Percentiles rank a stretch among this genome's conserved stretches.
Evolutionary conservation across 2,329 filamentous ascomycete species (phyloP).

Genomic region (Ceratocystis huliohia): DNA sequence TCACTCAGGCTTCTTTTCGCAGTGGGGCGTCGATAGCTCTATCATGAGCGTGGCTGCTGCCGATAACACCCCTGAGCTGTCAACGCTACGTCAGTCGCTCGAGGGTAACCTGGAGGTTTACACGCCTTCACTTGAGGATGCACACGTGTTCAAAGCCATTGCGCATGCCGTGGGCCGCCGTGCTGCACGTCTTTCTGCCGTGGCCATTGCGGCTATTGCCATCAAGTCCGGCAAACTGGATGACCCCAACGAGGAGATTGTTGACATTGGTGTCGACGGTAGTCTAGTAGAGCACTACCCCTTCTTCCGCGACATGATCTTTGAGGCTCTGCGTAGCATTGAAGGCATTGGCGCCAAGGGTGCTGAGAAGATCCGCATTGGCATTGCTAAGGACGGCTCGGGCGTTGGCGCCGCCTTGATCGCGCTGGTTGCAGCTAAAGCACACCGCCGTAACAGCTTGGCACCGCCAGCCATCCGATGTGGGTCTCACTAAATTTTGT

Average conservation of each 20-base stretch:
- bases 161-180: slow-evolving; percentile 75
- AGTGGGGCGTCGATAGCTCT: slow-evolving; percentile 84
- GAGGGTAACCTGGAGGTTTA: slow-evolving; percentile 65
- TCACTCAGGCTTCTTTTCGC: slow-evolving; percentile 55
- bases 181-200: slow-evolving; percentile 74
- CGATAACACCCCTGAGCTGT: slow-evolving; percentile 60
- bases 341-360: slow-evolving; percentile 65
- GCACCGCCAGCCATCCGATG: slow-evolving; percentile 16
- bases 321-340: slow-evolving; percentile 65
- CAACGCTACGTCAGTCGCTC: slow-evolving; percentile 62
- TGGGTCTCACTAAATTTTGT: slow-evolving; percentile 11
- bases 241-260: slow-evolving; percentile 51
- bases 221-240: slow-evolving; percentile 64
- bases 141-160: slow-evolving; percentile 73
- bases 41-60: slow-evolving; percentile 79
- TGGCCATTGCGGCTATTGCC: slow-evolving; percentile 75
- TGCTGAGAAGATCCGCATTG: slow-evolving; percentile 79
- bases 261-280: slow-evolving; percentile 89
- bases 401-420: slow-evolving; percentile 71
- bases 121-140: slow-evolving; percentile 68
- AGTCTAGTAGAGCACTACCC: slow-evolving; percentile 94
- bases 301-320: slow-evolving; percentile 75
- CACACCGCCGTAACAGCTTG: slow-evolving; percentile 18
- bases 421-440: slow-evolving; percentile 64
- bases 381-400: slow-evolving; percentile 91